A percentile compares a stretch with the other conserved stretches of the same genome.
These are phyloP conservation scores for Brettanomyces custersianus DNA, from an alignment of 805 yeast species.

Conservation along the genomic window DNA sequence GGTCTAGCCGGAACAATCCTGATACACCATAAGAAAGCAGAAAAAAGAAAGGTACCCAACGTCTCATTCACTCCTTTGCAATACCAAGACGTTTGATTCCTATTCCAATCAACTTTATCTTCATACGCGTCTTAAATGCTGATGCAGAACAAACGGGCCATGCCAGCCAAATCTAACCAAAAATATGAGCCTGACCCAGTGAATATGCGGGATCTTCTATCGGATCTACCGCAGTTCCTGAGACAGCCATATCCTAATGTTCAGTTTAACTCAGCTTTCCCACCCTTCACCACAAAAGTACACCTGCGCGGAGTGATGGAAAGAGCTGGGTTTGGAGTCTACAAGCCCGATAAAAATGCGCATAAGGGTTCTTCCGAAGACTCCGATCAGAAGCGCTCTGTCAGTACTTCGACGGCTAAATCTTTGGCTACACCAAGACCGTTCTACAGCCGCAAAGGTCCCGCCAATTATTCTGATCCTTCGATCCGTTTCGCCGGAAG, in stretches of 20 bases:
- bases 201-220: constrained; percentile 6
- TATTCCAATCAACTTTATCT: too few relatives aligned
- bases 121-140: too few relatives aligned
- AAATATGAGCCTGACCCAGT: background rate
- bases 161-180: too few relatives aligned
- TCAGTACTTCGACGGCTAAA: constrained; percentile 1
- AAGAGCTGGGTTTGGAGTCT: constrained; percentile 72
- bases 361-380: background rate
- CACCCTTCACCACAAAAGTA: constrained; percentile 56
- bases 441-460: constrained; percentile 1
- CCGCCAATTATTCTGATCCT: constrained; percentile 2
- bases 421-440: constrained; percentile 3
- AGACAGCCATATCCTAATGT: constrained; percentile 23
- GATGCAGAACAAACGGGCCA: too few relatives aligned
- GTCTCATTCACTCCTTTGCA: too few relatives aligned
- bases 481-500: background rate
- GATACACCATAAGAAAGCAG: too few relatives aligned
- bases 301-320: constrained; percentile 66
- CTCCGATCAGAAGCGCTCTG: background rate
- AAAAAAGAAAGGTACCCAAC: too few relatives aligned
- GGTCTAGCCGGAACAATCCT: too few relatives aligned
- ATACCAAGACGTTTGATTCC: too few relatives aligned
- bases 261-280: constrained; percentile 49
- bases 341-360: constrained; percentile 21
- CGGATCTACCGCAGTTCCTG: constrained; percentile 25